Evolutionary conservation across 2,329 filamentous ascomycete species (phyloP).

Genomic region (Aspergillus uvarum): DNA sequence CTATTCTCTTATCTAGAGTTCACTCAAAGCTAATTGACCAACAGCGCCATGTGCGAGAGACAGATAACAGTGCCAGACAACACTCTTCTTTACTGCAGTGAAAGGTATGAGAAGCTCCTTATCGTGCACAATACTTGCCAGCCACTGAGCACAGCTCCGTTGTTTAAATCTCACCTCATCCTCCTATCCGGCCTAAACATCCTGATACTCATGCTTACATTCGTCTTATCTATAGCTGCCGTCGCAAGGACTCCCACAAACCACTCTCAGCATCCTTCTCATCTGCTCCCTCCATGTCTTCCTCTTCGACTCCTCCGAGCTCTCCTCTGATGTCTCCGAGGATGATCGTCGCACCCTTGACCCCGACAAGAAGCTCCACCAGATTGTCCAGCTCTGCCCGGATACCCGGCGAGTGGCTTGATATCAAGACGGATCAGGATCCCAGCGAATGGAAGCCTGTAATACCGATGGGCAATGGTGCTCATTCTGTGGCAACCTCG

Average conservation of each 20-base stretch:
- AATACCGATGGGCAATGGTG: slow-evolving; percentile 29
- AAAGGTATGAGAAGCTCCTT: slow-evolving; percentile 51
- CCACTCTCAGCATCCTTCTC: slow-evolving; percentile 43
- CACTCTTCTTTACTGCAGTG: slow-evolving; percentile 63
- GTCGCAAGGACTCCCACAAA: slow-evolving; percentile 48
- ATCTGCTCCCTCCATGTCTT: slow-evolving; percentile 30
- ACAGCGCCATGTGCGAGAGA: slow-evolving; percentile 63
- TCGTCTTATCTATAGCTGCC: slow-evolving; percentile 37
- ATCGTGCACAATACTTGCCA: slow-evolving; percentile 12
- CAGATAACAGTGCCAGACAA: slow-evolving; percentile 63
- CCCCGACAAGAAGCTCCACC: slow-evolving; percentile 32
- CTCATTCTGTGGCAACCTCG: slow-evolving; percentile 30
- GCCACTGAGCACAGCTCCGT: slow-evolving; percentile 8
- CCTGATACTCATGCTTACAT: slow-evolving; percentile 6
- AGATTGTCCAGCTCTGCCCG: slow-evolving; percentile 28
- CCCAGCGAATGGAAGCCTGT: slow-evolving; percentile 53
- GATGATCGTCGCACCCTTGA: slow-evolving; percentile 38
- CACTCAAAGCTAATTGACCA: slow-evolving; percentile 27
- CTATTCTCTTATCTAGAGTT: slow-evolving; percentile 22
- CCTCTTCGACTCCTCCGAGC: slow-evolving; percentile 30
- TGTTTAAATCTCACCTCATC: slow-evolving; percentile 13
- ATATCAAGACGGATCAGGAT: slow-evolving; percentile 47
- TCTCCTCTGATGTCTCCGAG: slow-evolving; percentile 39
- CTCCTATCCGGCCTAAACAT: slow-evolving; percentile 2
- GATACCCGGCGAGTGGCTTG: slow-evolving; percentile 42